A percentile compares a stretch with the other conserved stretches of the same genome.
Conservation (phyloP, 2,329 filamentous ascomycete species). For the Colletotrichum viniferum region DNA sequence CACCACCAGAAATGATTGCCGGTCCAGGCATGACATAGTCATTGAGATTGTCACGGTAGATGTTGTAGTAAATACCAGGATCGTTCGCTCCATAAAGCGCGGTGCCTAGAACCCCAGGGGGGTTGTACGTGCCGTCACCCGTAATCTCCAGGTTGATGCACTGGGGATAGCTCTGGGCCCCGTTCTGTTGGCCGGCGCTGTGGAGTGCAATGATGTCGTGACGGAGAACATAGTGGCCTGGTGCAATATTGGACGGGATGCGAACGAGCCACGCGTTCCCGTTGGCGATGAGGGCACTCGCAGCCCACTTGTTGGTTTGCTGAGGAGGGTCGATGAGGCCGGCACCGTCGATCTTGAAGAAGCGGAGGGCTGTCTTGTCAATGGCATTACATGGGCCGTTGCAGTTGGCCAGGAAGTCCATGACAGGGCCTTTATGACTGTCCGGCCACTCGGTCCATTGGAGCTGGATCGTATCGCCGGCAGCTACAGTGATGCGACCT, state of each 20-base stretch:
- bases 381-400: slow-evolving; percentile 45
- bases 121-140: slow-evolving; percentile 51
- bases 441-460: slow-evolving; percentile 55
- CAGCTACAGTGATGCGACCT: slow-evolving; percentile 43
- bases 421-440: slow-evolving; percentile 51
- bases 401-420: slow-evolving; percentile 50
- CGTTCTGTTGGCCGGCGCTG: slow-evolving; percentile 43
- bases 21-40: slow-evolving; percentile 30
- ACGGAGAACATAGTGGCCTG: slow-evolving; percentile 60
- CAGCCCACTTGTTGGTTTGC: slow-evolving; percentile 40
- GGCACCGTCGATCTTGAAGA: slow-evolving; percentile 51
- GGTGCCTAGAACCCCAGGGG: slow-evolving; percentile 52
- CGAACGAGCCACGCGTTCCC: slow-evolving; percentile 56
- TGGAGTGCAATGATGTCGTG: slow-evolving; percentile 62
- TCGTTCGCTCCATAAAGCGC: slow-evolving; percentile 57
- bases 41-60: slow-evolving; percentile 44
- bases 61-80: slow-evolving; percentile 58
- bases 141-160: slow-evolving; percentile 62
- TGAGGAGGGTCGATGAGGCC: slow-evolving; percentile 35
- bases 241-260: slow-evolving; percentile 49
- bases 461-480: slow-evolving; percentile 49
- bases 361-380: slow-evolving; percentile 46
- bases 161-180: slow-evolving; percentile 54
- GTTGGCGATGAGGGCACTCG: slow-evolving; percentile 50
- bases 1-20: slow-evolving; percentile 30